A percentile compares a stretch with the other conserved stretches of the same genome.
These are phyloP conservation scores for Botrytis fragariae DNA, from an alignment of 2,329 filamentous ascomycete genomes.

Conservation along the genomic window DNA sequence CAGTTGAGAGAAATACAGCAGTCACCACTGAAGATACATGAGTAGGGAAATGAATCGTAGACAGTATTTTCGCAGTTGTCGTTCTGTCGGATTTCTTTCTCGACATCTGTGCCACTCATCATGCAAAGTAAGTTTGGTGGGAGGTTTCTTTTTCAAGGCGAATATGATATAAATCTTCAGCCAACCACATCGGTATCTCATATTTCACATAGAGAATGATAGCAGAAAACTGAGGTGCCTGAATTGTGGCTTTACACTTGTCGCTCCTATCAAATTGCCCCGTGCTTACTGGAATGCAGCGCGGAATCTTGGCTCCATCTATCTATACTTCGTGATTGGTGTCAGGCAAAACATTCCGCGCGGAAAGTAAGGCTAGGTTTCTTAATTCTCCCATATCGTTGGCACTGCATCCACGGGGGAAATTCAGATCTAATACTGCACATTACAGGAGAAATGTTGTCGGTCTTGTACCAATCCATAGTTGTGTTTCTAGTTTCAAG, in stretches of 20 bases:
- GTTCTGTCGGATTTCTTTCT: too few species aligned
- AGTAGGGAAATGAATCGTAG: too few species aligned
- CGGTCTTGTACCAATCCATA: background rate
- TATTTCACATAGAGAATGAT: background rate
- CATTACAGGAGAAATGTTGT: background rate
- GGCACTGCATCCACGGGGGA: background rate
- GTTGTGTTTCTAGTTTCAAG: too few species aligned
- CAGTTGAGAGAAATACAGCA: too few species aligned
- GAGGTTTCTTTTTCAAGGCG: too few species aligned
- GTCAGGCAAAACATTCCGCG: background rate
- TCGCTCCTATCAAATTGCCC: background rate
- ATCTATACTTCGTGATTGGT: too few species aligned
- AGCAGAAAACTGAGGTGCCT: background rate
- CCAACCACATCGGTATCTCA: too few species aligned
- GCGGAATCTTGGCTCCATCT: background rate
- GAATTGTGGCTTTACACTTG: constrained; percentile 6
- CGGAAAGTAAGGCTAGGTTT: background rate
- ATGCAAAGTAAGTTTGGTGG: too few species aligned
- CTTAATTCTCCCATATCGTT: background rate
- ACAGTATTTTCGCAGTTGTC: too few species aligned
- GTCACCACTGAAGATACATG: too few species aligned
- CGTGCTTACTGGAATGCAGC: background rate
- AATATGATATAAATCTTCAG: too few species aligned
- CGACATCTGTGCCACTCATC: too few species aligned
- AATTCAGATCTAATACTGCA: background rate